Evolutionary conservation across 1,284 basidiomycete species (phyloP), one percentile per base, ranked within the genome.

Genomic region (Albatrellus sp.): DNA sequence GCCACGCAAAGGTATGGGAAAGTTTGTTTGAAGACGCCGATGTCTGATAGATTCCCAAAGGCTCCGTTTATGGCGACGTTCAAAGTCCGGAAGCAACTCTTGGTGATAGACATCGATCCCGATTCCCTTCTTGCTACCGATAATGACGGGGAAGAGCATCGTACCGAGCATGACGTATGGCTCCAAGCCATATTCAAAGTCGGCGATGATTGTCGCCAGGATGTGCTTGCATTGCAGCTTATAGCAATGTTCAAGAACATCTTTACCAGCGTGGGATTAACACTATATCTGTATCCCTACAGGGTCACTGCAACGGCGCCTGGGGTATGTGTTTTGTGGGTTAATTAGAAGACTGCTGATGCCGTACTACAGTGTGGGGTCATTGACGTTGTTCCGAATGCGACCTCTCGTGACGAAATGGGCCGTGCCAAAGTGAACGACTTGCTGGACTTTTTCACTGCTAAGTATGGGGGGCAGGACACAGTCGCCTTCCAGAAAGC

Each of bases 161-260:
- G 68, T 39, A 71, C 73, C 42, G 73, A 82, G 55, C 88, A 86
- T 56, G 91, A 98, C 51, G 84, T 94, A 37, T 98, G 92, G 94
- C 91, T 98, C 56, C 84, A 90, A 52, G 96, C 96, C 7, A 98
- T 99, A 51, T 99, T 99, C 80, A 99, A 99, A 69, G 96, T 99
- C 48, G 96, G 96, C 44, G 96, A 99, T 60, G 96, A 99, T 60
- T 99, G 96, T 63, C 80, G 96, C 37, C 96, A 99, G 63, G 96
- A 99, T 56, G 86, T 98, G 16, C 74, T 99, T 34, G 96, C 96
- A 0, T 68, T 99, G 45, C 96, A 99, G 60, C 70, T 97, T 52
- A 98, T 99, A 51, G 96, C 96, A 8, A 98, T 98, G 90, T 96
- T 98, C 75, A 98, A 98, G 67, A 98, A 96, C 61, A 88, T 98